phyloP scores from a whole-genome alignment of 2,329 filamentous ascomycete species.

The Microcyclospora tardicrescens region DNA sequence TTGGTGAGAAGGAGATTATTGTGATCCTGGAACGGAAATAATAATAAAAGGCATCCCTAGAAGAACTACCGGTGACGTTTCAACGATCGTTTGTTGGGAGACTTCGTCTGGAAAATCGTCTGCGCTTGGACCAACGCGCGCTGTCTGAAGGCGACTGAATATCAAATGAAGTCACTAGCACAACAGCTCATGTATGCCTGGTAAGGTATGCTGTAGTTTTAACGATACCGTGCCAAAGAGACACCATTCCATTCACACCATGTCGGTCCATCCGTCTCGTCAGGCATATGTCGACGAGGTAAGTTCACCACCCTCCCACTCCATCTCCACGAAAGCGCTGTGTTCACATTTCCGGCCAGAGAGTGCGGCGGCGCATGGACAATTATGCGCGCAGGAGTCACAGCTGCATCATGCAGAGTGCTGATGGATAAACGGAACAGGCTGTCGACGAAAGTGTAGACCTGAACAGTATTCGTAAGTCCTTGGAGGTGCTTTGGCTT shows the following conservation, averaged over 20 bases:
- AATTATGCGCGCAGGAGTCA: not conserved
- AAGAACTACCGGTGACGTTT: too few relatives aligned
- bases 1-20: too few relatives aligned
- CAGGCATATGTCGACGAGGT: slow-evolving; percentile 90
- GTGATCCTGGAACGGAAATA: too few relatives aligned
- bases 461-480: slow-evolving; percentile 51
- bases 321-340: slow-evolving; percentile 8
- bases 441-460: slow-evolving; percentile 43
- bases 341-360: slow-evolving; percentile 23
- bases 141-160: too few relatives aligned
- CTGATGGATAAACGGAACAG: slow-evolving; percentile 26
- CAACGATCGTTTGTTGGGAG: too few relatives aligned
- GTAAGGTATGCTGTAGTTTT: too few relatives aligned
- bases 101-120: too few relatives aligned
- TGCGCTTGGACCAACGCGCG: too few relatives aligned
- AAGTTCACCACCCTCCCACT: slow-evolving; percentile 26
- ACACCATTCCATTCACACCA: not conserved
- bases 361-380: slow-evolving; percentile 1
- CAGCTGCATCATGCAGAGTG: slow-evolving; percentile 3
- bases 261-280: slow-evolving; percentile 58
- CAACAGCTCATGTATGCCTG: too few relatives aligned
- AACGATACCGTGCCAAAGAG: too few relatives aligned
- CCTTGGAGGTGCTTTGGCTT: slow-evolving; percentile 72
- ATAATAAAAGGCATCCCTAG: too few relatives aligned
- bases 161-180: too few relatives aligned